Percentiles rank a stretch among this genome's conserved stretches.
phyloP scores from a whole-genome alignment of 495 filamentous ascomycete species.

The Xylaria curta region DNA sequence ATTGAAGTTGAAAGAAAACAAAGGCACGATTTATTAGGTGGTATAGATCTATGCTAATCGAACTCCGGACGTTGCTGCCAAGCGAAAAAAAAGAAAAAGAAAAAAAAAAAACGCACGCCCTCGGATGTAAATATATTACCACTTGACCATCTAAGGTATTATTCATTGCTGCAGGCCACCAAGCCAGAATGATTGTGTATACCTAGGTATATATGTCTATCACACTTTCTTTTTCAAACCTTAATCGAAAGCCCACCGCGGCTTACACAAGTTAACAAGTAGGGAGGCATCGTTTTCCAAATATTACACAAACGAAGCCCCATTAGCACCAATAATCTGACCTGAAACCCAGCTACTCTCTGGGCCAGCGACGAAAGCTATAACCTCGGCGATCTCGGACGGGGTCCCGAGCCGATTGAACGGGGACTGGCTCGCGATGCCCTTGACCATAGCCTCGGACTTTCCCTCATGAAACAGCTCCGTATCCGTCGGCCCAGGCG shows the following conservation, averaged over 20 bases:
- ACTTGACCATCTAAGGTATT: conserved; percentile 8
- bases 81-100: background rate
- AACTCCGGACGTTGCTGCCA: background rate
- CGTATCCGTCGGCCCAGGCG: conserved; percentile 69
- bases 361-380: conserved; percentile 59
- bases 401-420: conserved; percentile 62
- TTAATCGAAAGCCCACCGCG: background rate
- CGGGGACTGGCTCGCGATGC: conserved; percentile 58
- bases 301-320: conserved; percentile 50
- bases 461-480: conserved; percentile 69
- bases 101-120: background rate
- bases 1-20: background rate
- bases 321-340: conserved; percentile 66
- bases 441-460: conserved; percentile 59
- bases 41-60: background rate
- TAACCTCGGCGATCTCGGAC: conserved; percentile 65
- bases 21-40: background rate
- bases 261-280: background rate
- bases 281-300: too few species aligned
- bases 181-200: background rate
- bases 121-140: conserved; percentile 10
- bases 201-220: background rate
- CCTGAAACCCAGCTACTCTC: conserved; percentile 67
- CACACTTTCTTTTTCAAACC: background rate
- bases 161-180: background rate